Evolutionary conservation across 495 filamentous ascomycete species (phyloP).

Genomic region (Geopyxis carbonaria): DNA sequence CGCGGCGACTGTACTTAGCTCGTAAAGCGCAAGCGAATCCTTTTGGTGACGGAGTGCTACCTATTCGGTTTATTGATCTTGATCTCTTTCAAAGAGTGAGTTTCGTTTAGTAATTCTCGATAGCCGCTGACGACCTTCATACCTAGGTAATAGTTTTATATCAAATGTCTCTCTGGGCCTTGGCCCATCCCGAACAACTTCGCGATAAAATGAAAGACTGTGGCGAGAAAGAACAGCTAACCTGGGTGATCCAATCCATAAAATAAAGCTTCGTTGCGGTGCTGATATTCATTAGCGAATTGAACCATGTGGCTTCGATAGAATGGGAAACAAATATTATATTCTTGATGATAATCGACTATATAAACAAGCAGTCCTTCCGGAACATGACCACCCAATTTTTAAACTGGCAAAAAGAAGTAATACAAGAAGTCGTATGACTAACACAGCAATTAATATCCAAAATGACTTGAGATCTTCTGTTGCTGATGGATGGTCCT

Average conservation of each 20-base stretch:
- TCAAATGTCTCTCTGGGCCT: constrained; percentile 78
- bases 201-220: constrained; percentile 73
- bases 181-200: constrained; percentile 68
- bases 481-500: constrained; percentile 77
- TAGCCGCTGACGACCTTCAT: constrained; percentile 3
- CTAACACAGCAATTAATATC: constrained; percentile 42
- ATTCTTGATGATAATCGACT: constrained; percentile 87
- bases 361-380: constrained; percentile 74
- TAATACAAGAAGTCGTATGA: too few species aligned
- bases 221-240: constrained; percentile 59
- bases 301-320: constrained; percentile 79
- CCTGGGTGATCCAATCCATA: constrained; percentile 84
- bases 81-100: constrained; percentile 63
- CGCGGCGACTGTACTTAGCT: constrained; percentile 69
- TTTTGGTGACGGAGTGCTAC: constrained; percentile 61
- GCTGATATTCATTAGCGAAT: constrained; percentile 49
- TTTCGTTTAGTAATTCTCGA: constrained; percentile 2
- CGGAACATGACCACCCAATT: too few species aligned
- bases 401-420: too few species aligned
- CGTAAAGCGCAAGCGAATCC: constrained; percentile 71
- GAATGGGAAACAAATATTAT: constrained; percentile 66
- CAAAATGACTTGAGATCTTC: too few species aligned
- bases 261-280: too few species aligned
- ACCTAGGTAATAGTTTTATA: constrained; percentile 73
- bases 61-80: constrained; percentile 58